phyloP scores from a whole-genome alignment of 768 basidiomycete species.

The Russula emetica region DNA sequence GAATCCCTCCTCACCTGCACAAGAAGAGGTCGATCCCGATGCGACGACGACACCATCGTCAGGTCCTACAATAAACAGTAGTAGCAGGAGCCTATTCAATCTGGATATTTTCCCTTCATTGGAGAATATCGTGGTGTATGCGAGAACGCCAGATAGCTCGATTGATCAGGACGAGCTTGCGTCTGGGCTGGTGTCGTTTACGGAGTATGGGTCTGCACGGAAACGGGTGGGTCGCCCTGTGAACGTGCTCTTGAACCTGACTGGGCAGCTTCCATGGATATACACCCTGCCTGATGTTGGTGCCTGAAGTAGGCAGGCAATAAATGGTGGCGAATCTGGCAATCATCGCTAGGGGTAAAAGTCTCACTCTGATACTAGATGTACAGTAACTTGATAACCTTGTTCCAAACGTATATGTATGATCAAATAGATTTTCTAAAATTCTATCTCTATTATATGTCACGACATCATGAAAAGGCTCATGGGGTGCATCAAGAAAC shows the following conservation, averaged over 20 bases:
- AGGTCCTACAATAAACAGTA: no score
- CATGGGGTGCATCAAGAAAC: no score
- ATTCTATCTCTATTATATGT: no score
- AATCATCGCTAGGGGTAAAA: no score
- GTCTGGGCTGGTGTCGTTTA: not conserved
- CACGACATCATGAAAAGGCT: no score
- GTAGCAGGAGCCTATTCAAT: not conserved
- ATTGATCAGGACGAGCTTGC: not conserved
- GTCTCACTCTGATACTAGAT: no score
- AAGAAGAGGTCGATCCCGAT: not conserved
- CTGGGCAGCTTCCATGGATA: not conserved
- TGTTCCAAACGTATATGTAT: no score
- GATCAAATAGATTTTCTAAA: no score
- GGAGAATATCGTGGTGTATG: not conserved
- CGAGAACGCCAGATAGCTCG: accelerated
- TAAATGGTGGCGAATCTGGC: no score
- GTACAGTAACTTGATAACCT: no score
- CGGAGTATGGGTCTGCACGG: not conserved
- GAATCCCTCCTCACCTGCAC: not conserved
- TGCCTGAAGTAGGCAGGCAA: no score
- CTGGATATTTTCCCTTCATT: not conserved
- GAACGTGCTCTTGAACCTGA: not conserved
- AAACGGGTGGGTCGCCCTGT: not conserved
- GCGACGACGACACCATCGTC: not conserved
- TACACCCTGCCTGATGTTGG: no score